phyloP scores from a whole-genome alignment of 2,329 filamentous ascomycete species.

The Furcasterigmium sp. region DNA sequence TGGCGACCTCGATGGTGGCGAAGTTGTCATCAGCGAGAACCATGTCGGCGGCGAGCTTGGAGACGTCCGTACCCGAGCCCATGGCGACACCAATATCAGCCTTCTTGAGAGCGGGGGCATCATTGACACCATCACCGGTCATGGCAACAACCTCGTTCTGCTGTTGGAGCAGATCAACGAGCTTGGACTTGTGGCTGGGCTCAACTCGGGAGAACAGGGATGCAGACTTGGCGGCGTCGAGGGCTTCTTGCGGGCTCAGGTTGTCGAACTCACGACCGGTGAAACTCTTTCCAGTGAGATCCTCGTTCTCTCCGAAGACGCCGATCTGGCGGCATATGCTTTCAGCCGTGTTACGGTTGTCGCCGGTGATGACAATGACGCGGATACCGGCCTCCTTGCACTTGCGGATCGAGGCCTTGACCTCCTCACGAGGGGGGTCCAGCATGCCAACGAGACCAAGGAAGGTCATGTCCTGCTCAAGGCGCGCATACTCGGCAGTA shows the following conservation, averaged over 20 bases:
- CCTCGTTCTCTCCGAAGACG: constrained; percentile 76
- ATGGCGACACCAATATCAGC: constrained; percentile 98
- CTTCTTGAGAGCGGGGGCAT: constrained; percentile 96
- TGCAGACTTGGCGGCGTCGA: constrained; percentile 77
- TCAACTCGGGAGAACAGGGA: constrained; percentile 96
- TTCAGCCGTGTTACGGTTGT: constrained; percentile 96
- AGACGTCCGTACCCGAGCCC: constrained; percentile 96
- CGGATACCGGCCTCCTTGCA: constrained; percentile 92
- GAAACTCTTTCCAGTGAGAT: constrained; percentile 86
- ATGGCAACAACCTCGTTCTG: constrained; percentile 94
- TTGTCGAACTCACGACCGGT: constrained; percentile 94
- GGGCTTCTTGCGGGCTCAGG: constrained; percentile 70
- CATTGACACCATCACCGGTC: constrained; percentile 98
- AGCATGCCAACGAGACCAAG: constrained; percentile 94
- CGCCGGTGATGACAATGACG: constrained; percentile 95
- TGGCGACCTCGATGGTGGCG: constrained; percentile 90
- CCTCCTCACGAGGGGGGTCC: constrained; percentile 91
- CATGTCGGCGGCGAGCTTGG: constrained; percentile 96
- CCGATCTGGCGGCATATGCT: constrained; percentile 97
- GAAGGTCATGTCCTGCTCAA: constrained; percentile 93
- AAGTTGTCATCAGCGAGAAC: constrained; percentile 98
- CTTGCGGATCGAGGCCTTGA: constrained; percentile 76
- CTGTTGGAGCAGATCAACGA: constrained; percentile 93
- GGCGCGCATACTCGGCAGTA: constrained; percentile 73
- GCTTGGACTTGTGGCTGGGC: constrained; percentile 92